Conservation (phyloP, 306 rosid species). For the Cajanus cajan region DNA sequence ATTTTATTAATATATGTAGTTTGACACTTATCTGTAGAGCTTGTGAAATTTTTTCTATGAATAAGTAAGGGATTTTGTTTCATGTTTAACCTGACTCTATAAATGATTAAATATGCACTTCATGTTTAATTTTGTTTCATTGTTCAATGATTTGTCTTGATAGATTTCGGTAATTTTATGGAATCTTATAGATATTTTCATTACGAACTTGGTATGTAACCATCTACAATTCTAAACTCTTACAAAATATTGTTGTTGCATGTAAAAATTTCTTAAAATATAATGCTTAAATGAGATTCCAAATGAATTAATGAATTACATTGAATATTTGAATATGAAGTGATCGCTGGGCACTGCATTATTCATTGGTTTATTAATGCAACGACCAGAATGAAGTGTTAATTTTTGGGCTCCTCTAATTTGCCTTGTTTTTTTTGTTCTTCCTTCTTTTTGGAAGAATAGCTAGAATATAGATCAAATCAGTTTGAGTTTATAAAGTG, state of each 20-base stretch:
- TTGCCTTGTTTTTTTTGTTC: background rate
- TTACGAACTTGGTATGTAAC: background rate
- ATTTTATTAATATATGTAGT: slow-evolving; percentile 8
- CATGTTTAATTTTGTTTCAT: background rate
- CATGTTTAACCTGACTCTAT: background rate
- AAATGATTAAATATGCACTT: background rate
- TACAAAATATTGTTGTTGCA: background rate
- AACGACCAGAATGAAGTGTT: background rate
- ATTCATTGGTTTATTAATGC: background rate
- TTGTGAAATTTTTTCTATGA: slow-evolving; percentile 1
- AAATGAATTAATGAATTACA: background rate
- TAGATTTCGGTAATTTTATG: background rate
- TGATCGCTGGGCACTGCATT: background rate
- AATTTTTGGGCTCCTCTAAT: background rate
- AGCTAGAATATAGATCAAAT: background rate
- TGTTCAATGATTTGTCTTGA: background rate
- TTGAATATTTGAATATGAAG: slow-evolving; percentile 14
- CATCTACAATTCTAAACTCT: background rate
- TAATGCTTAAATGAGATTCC: slow-evolving; percentile 1
- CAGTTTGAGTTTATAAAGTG: background rate
- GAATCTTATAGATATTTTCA: background rate
- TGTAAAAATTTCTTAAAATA: background rate
- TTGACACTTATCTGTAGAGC: slow-evolving; percentile 6
- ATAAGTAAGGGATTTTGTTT: background rate
- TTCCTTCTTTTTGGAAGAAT: background rate